Conservation (phyloP, 1,139 yeast genomes). For the Candida sojae region DNA sequence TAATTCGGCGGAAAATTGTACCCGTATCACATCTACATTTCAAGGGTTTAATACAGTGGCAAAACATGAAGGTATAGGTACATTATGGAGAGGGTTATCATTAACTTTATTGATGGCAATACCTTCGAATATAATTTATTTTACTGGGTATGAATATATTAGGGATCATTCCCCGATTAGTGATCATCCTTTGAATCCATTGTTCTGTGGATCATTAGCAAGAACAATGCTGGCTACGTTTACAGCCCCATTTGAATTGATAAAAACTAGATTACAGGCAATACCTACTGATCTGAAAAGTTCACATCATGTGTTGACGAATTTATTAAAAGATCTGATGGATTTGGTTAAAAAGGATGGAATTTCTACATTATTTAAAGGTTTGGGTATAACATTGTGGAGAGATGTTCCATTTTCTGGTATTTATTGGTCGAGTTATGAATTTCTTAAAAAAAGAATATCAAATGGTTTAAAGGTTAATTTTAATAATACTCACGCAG, state of each 20-base stretch:
- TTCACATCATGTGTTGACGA: slow-evolving; percentile 42
- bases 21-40: slow-evolving; percentile 56
- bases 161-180: slow-evolving; percentile 71
- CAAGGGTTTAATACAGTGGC: slow-evolving; percentile 72
- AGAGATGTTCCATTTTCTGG: slow-evolving; percentile 98
- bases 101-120: slow-evolving; percentile 84
- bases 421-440: slow-evolving; percentile 90
- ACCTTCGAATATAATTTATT: slow-evolving; percentile 91
- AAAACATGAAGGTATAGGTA: slow-evolving; percentile 67
- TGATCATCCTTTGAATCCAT: slow-evolving; percentile 61
- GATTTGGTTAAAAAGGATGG: slow-evolving; percentile 62
- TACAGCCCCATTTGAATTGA: slow-evolving; percentile 84
- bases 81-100: slow-evolving; percentile 90
- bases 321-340: slow-evolving; percentile 58
- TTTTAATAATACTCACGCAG: slow-evolving; percentile 16
- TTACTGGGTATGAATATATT: slow-evolving; percentile 87
- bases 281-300: slow-evolving; percentile 51
- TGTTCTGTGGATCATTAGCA: slow-evolving; percentile 85
- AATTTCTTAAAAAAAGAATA: slow-evolving; percentile 36
- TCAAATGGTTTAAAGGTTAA: slow-evolving; percentile 26
- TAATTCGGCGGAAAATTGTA: slow-evolving; percentile 29
- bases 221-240: slow-evolving; percentile 81
- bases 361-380: slow-evolving; percentile 68
- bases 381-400: slow-evolving; percentile 87
- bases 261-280: slow-evolving; percentile 87